Conservation (phyloP, 2,329 filamentous ascomycete species). For the Phyllosticta capitalensis region DNA sequence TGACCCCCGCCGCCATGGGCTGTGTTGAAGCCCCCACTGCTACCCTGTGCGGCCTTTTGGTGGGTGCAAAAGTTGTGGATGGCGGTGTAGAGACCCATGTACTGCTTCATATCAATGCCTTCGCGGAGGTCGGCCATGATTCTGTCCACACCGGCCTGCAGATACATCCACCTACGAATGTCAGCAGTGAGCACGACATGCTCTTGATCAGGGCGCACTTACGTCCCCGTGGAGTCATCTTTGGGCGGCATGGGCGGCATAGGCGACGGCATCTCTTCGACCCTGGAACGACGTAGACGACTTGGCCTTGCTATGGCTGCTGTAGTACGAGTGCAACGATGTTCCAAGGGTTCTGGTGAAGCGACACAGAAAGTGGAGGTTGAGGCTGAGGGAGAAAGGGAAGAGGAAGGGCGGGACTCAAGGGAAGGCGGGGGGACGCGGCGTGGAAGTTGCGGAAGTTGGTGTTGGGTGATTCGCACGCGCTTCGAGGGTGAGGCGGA, state of each 20-base stretch:
- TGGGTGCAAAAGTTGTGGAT: constrained; percentile 99
- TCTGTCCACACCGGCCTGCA: constrained; percentile 77
- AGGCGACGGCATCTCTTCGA: constrained; percentile 10
- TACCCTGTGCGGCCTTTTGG: constrained; percentile 65
- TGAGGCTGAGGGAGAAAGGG: neutral
- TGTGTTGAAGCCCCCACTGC: constrained; percentile 39
- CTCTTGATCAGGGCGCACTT: constrained; percentile 25
- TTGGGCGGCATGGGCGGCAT: constrained; percentile 42
- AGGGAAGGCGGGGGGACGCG: neutral
- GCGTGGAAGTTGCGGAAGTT: neutral
- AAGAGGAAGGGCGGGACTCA: neutral
- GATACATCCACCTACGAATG: constrained; percentile 66
- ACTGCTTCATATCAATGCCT: constrained; percentile 91
- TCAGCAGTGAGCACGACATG: neutral
- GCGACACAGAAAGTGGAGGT: neutral
- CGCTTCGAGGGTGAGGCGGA: neutral
- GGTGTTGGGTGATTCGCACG: neutral
- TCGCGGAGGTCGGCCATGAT: constrained; percentile 91
- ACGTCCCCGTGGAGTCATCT: constrained; percentile 54
- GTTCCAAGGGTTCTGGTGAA: neutral
- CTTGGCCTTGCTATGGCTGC: neutral
- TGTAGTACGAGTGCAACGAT: neutral
- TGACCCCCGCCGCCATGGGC: constrained; percentile 29
- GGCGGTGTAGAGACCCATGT: constrained; percentile 95
- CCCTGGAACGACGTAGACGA: neutral